Evolutionary conservation across 129 eudicot species (phyloP).

Genomic region (Saposhnikovia divaricata): DNA sequence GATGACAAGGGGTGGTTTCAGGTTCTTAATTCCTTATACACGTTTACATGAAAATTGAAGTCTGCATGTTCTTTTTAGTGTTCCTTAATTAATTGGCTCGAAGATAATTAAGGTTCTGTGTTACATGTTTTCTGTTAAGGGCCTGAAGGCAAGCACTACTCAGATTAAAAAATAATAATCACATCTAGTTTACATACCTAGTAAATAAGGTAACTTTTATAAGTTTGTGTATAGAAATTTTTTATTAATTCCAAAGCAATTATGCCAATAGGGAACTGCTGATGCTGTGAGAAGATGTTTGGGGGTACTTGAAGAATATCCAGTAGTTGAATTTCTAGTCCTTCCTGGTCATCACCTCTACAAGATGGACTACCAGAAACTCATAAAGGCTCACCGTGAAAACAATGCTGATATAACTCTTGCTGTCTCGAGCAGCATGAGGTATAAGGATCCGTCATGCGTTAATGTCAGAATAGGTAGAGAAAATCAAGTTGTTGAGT

Average conservation of each 20-base stretch:
- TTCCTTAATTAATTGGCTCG: background rate
- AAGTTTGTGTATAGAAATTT: background rate
- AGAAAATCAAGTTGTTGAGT: conserved; percentile 35
- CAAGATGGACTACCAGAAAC: conserved; percentile 81
- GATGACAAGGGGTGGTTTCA: conserved; percentile 78
- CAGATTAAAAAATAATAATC: background rate
- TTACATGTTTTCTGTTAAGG: background rate
- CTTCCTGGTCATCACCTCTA: conserved; percentile 97
- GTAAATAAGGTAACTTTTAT: background rate
- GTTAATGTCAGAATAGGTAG: conserved; percentile 48
- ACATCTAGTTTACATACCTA: background rate
- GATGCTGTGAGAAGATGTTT: conserved; percentile 93
- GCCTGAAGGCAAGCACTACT: background rate
- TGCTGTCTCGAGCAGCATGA: conserved; percentile 36
- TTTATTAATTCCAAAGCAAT: background rate
- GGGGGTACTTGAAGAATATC: conserved; percentile 74
- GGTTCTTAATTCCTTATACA: conserved; percentile 28
- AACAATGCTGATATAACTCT: conserved; percentile 63
- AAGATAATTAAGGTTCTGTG: background rate
- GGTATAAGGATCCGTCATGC: conserved; percentile 31
- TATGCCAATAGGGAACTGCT: conserved; percentile 71
- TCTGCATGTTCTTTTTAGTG: background rate
- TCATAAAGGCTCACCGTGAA: conserved; percentile 51
- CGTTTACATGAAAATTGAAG: background rate
- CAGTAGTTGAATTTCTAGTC: conserved; percentile 56